Evolutionary conservation across 805 yeast genomes (phyloP).

Genomic region (Wickerhamomyces rabaulensis): DNA sequence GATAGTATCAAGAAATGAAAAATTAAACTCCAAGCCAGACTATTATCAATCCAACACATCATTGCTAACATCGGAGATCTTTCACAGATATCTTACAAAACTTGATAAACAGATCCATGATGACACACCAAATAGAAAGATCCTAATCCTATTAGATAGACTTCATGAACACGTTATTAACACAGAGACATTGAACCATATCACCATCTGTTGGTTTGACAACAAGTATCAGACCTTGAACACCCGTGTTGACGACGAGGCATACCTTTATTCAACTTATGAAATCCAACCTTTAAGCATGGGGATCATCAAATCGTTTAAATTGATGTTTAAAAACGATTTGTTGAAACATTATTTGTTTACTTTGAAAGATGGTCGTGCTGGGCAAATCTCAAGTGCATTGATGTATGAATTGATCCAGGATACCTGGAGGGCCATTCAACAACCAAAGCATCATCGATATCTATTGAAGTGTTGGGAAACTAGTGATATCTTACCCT

Average conservation of each 20-base stretch:
- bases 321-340: conserved; percentile 19
- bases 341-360: conserved; percentile 13
- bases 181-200: conserved; percentile 21
- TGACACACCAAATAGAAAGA: conserved; percentile 14
- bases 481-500: neutral
- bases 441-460: neutral
- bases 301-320: conserved; percentile 30
- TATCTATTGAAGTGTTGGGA: conserved; percentile 8
- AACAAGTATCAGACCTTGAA: conserved; percentile 7
- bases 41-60: conserved; percentile 14
- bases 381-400: neutral
- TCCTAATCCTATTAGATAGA: conserved; percentile 28
- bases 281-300: conserved; percentile 28
- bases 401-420: conserved; percentile 5
- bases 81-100: conserved; percentile 14
- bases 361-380: neutral
- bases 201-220: conserved; percentile 26
- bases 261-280: neutral
- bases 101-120: conserved; percentile 9
- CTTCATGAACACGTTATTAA: conserved; percentile 33
- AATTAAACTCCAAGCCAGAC: neutral
- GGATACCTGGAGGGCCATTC: conserved; percentile 1
- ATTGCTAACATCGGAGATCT: conserved; percentile 18
- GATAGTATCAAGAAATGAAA: conserved; percentile 7
- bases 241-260: conserved; percentile 12